phyloP scores from a whole-genome alignment of 106 monocot genomes.

The Gastrodia elata region DNA sequence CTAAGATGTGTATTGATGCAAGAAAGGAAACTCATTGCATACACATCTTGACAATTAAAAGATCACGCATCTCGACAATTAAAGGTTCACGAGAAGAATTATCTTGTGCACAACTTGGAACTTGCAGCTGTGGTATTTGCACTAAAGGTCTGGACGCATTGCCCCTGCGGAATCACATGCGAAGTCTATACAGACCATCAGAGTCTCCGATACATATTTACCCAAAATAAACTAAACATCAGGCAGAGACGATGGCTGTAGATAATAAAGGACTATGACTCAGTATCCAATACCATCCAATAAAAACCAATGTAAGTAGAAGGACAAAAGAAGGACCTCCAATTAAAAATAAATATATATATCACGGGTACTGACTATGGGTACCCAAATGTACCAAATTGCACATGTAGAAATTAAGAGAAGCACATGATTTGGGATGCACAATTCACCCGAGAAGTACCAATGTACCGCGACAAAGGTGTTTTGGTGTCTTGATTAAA shows the following conservation, averaged over 20 bases:
- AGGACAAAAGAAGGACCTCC: not conserved
- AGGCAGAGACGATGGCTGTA: not conserved
- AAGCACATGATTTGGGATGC: not conserved
- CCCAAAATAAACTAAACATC: not conserved
- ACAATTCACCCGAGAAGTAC: not conserved
- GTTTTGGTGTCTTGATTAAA: not conserved
- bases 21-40: not conserved
- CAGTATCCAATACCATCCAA: not conserved
- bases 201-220: not conserved
- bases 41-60: not conserved
- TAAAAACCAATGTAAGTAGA: not conserved
- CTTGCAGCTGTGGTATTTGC: not conserved
- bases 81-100: not conserved
- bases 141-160: not conserved
- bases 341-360: not conserved
- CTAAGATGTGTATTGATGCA: not conserved
- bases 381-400: not conserved
- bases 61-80: not conserved
- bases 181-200: not conserved
- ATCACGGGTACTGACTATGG: not conserved
- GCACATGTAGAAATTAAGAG: not conserved
- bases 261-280: not conserved
- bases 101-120: not conserved
- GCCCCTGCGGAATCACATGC: not conserved
- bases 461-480: not conserved